Base-by-base conservation (phyloP, 2,329 filamentous ascomycete species). In the Metarhizium humberi region DNA sequence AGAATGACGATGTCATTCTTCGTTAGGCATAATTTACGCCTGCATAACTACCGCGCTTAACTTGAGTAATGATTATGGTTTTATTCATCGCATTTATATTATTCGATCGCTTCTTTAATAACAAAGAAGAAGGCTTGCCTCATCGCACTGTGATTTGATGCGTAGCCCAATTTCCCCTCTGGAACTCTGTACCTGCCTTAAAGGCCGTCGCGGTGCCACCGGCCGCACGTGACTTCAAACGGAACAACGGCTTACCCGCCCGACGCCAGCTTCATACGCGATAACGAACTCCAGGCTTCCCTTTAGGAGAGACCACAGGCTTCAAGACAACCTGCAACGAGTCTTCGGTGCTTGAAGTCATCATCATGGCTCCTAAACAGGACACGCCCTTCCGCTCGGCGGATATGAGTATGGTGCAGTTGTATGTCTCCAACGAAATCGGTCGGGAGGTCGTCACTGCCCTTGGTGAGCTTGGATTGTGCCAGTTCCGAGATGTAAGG, bases 381-480 rank as follows among this genome's bases (percentile, higher is more conserved):
- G 91, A 97, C 77, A 96, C 92, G 74, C 89, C 96, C 79, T 97
- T 99, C 86, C 92, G 95, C 82, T 99, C 94, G 71, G 90, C 91
- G 89, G 90, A 96, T 75, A 99, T 99, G 94, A 96, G 91, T 81
- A 87, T 99, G 87, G 95, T 95, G 69, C 94, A 99, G 85, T 87
- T 99, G 68, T 99, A 97, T 76, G 95, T 99, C 67, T 90, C 94
- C 68, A 97, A 96, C 71, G 94, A 99, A 80, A 97, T 99, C 65
- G 92, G 94, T 65, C 86, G 94, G 69, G 95, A 99, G 78, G 92
- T 96, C 66, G 92, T 97, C 60, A 96, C 92, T 69, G 92, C 92
- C 55, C 79, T 99, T 61, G 94, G 94, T 69, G 94, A 99, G 81
- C 83, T 99, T 67, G 94, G 94, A 56, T 82, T 94, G 67, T 92